A percentile compares a stretch with the other conserved stretches of the same genome.
phyloP scores from a whole-genome alignment of 2,329 filamentous ascomycete genomes.

The Xylariaceae sp. region DNA sequence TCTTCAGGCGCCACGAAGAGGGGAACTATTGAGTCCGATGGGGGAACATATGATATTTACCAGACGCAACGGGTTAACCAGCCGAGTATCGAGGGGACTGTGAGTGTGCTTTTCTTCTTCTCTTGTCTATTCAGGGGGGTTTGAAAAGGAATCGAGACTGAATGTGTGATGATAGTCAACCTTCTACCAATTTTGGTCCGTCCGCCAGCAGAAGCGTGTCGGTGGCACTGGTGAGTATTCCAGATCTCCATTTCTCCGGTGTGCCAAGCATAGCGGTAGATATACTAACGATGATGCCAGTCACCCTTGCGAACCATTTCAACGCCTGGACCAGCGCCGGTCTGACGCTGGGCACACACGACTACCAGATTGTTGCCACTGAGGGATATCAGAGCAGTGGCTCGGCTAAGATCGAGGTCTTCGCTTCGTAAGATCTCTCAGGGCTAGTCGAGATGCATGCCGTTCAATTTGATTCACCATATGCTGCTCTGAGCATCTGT shows the following conservation, averaged over 20 bases:
- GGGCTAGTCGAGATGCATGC: too few species aligned
- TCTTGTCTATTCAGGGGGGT: not conserved
- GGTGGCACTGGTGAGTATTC: conserved; percentile 30
- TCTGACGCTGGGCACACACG: conserved; percentile 30
- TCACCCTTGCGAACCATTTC: conserved; percentile 34
- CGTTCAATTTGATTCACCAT: too few species aligned
- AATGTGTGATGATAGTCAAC: conserved; percentile 25
- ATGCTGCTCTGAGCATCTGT: too few species aligned
- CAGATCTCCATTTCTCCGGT: too few species aligned
- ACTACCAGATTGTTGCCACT: conserved; percentile 35
- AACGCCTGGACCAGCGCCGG: conserved; percentile 30
- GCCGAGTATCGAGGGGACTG: conserved; percentile 43
- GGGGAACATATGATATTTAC: conserved; percentile 34
- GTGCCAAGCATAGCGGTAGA: too few species aligned
- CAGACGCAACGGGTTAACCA: conserved; percentile 36
- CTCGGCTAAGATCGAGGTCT: conserved; percentile 36
- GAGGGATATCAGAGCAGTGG: conserved; percentile 43
- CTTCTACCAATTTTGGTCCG: conserved; percentile 51
- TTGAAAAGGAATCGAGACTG: too few species aligned
- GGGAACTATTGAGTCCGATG: conserved; percentile 30
- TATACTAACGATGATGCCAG: conserved; percentile 2
- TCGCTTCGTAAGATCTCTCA: conserved; percentile 12
- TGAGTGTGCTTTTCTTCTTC: conserved; percentile 21
- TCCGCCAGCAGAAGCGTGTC: conserved; percentile 46
- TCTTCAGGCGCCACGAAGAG: conserved; percentile 27